Evolutionary conservation across 2,329 filamentous ascomycete species (phyloP), one percentile per base, ranked within the genome.

Genomic region (Beauveria bassiana): DNA sequence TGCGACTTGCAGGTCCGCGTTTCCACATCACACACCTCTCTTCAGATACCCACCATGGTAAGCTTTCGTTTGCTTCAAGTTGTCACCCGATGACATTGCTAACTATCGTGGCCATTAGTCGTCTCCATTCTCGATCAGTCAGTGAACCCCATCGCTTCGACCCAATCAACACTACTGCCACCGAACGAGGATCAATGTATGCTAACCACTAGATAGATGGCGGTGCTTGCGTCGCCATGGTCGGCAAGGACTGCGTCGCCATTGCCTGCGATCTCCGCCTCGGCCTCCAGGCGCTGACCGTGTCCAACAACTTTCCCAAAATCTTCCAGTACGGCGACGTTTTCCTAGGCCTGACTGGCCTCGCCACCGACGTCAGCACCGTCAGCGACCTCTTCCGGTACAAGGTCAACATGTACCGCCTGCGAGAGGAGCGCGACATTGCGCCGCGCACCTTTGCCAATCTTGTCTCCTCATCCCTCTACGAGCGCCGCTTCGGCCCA

Each of bases 251-350:
- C 86, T 99, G 95, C 78, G 95, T 99, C 64, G 95, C 95, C 78
- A 98, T 99, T 74, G 95, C 95, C 75, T 99, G 95, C 82, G 95
- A 99, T 79, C 91, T 99, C 68, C 93, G 95, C 66, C 91, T 99
- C 68, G 95, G 95, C 71, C 88, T 98, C 73, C 95, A 99, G 81
- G 85, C 95, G 73, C 84, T 99, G 73, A 99, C 95, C 65, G 90
- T 99, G 63, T 97, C 92, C 76, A 99, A 99, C 87, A 95, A 98
- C 88, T 98, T 98, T 83, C 95, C 95, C 81, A 99, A 99, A 83
- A 91, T 99, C 83, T 98, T 98, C 86, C 87, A 89, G 77, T 98
- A 96, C 83, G 92, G 91, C 72, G 91, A 93, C 64, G 91, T 95
- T 70, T 97, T 96, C 78, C 89, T 99, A 42, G 95, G 95, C 61